Evolutionary conservation across 805 yeast species (phyloP).

Genomic region (Ogataea trehalophila): DNA sequence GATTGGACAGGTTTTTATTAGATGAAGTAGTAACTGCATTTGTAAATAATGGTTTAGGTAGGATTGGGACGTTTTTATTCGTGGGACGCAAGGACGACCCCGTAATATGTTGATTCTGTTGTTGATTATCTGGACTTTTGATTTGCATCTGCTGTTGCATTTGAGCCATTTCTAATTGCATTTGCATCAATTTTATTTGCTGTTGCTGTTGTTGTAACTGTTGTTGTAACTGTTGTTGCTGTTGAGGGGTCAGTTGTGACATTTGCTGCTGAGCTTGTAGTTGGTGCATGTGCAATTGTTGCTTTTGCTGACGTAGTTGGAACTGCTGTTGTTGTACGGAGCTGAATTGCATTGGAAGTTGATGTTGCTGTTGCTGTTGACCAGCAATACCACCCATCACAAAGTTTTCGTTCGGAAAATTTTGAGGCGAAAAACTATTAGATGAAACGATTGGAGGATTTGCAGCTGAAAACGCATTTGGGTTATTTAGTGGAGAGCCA

Average conservation of each 20-base stretch:
- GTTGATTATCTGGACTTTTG: constrained; percentile 3
- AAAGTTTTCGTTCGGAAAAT: constrained; percentile 10
- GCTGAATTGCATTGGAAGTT: not conserved
- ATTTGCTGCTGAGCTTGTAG: not conserved
- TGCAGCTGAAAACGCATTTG: too few species aligned
- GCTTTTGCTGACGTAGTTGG: constrained; percentile 1
- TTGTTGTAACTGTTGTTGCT: not conserved
- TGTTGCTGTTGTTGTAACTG: not conserved
- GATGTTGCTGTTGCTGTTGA: constrained; percentile 1
- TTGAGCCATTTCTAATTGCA: constrained; percentile 2
- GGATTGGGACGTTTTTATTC: constrained; percentile 30
- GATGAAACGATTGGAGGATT: not conserved
- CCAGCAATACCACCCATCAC: constrained; percentile 4
- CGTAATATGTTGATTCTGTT: not conserved
- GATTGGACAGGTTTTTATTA: constrained; percentile 6
- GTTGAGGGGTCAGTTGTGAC: not conserved
- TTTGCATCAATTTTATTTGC: constrained; percentile 1
- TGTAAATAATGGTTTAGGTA: constrained; percentile 27
- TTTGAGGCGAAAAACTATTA: constrained; percentile 10
- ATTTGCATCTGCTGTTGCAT: constrained; percentile 1
- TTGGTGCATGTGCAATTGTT: not conserved
- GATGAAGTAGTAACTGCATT: too few species aligned
- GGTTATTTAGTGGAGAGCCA: constrained; percentile 2
- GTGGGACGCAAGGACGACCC: constrained; percentile 5
- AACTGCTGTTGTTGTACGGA: not conserved